Percentiles rank a stretch among this genome's conserved stretches.
Conservation (phyloP, 768 basidiomycete genomes). For the Pisolithus albus region DNA sequence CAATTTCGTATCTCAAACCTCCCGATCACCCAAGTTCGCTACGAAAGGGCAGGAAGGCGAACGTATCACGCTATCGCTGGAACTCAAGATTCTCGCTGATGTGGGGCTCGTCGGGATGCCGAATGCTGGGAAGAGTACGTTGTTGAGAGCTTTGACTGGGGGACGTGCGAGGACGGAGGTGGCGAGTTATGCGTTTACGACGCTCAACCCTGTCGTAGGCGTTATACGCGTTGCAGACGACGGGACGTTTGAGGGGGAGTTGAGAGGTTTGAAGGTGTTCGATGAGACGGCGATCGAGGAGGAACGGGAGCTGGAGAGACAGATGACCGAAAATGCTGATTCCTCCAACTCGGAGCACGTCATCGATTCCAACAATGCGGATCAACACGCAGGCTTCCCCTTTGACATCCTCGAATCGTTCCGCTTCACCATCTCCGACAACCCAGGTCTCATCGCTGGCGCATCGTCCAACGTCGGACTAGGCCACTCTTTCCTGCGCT, state of each 20-base stretch:
- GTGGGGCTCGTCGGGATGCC: conserved; percentile 96
- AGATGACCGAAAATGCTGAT: conserved; percentile 29
- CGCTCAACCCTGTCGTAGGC: conserved; percentile 88
- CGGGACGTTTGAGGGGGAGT: conserved; percentile 62
- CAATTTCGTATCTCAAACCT: conserved; percentile 60
- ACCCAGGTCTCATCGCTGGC: conserved; percentile 82
- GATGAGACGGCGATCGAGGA: conserved; percentile 64
- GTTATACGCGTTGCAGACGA: conserved; percentile 81
- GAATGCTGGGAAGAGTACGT: conserved; percentile 89
- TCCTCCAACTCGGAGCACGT: conserved; percentile 3
- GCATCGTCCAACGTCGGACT: conserved; percentile 89
- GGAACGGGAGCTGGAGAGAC: conserved; percentile 35
- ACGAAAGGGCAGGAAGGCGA: conserved; percentile 70
- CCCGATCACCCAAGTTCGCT: conserved; percentile 82
- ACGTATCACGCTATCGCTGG: conserved; percentile 73
- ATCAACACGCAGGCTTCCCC: conserved; percentile 35
- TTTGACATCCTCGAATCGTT: conserved; percentile 66
- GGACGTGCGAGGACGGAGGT: conserved; percentile 79
- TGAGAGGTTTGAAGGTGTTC: conserved; percentile 43
- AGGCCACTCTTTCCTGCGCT: conserved; percentile 88
- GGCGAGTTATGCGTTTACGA: conserved; percentile 91
- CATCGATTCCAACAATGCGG: background rate
- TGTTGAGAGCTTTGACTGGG: conserved; percentile 84
- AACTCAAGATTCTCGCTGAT: conserved; percentile 91
- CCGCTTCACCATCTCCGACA: conserved; percentile 95